A percentile compares a stretch with the other conserved stretches of the same genome.
These are phyloP conservation scores for Rugiboletus extremiorientalis DNA, from an alignment of 1,284 basidiomycete species.

Conservation along the genomic window DNA sequence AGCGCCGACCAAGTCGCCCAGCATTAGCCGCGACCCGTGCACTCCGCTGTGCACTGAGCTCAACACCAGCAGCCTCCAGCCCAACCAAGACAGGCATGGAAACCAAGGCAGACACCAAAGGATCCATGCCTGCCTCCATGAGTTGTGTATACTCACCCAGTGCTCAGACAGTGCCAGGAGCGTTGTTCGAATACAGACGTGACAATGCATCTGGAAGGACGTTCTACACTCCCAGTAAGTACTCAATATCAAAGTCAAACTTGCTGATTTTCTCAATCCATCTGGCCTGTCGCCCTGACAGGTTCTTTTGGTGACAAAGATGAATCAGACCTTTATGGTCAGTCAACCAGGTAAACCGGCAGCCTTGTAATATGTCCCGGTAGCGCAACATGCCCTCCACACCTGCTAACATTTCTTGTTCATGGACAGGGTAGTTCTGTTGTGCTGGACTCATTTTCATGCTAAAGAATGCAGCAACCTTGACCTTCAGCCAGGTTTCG, in stretches of 20 bases:
- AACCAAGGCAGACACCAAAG: no score
- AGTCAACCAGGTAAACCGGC: not conserved
- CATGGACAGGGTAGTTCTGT: not conserved
- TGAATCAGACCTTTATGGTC: not conserved
- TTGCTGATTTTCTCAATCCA: not conserved
- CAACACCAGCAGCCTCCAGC: no score
- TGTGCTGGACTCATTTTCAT: not conserved
- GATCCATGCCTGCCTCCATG: no score
- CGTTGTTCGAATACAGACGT: no score
- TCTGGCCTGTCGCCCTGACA: not conserved
- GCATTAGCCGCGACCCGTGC: no score
- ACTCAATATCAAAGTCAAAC: not conserved
- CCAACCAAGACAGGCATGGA: no score
- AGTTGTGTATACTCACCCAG: no score
- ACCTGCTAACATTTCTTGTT: not conserved
- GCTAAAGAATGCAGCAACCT: not conserved
- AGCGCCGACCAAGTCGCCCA: no score
- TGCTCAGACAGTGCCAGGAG: no score
- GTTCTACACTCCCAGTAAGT: not conserved
- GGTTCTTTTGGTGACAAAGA: not conserved
- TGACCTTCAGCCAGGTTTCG: rapidly evolving
- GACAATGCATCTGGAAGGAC: not conserved
- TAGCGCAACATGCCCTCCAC: not conserved
- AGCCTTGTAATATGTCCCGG: not conserved
- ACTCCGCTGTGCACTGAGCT: no score